Evolutionary conservation across 331 rosid species (phyloP).

Genomic region (Telfairia occidentalis): DNA sequence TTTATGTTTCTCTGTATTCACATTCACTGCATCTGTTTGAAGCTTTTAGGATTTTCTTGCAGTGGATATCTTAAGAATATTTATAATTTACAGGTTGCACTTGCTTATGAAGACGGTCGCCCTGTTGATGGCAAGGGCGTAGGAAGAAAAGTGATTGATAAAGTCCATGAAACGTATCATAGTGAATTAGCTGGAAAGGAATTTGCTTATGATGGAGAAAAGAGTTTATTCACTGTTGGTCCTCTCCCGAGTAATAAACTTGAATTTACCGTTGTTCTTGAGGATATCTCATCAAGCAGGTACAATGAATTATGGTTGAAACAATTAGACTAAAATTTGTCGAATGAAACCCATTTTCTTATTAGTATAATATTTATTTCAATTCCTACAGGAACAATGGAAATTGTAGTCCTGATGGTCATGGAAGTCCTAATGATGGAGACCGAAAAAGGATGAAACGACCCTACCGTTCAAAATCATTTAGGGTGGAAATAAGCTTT

Average conservation of each 20-base stretch:
- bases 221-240: constrained; percentile 81
- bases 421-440: constrained; percentile 45
- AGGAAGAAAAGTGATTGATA: constrained; percentile 65
- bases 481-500: constrained; percentile 64
- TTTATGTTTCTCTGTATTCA: not conserved
- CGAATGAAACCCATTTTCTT: not conserved
- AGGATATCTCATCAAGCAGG: constrained; percentile 57
- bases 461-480: constrained; percentile 48
- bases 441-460: constrained; percentile 74
- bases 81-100: constrained; percentile 36
- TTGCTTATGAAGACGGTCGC: constrained; percentile 81
- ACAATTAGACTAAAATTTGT: not conserved
- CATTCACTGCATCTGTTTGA: not conserved
- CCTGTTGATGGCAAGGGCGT: constrained; percentile 77
- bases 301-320: constrained; percentile 2
- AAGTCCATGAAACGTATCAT: constrained; percentile 60
- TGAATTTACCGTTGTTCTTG: constrained; percentile 71
- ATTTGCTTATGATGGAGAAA: constrained; percentile 88
- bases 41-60: not conserved
- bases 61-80: not conserved
- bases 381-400: constrained; percentile 42
- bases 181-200: constrained; percentile 61
- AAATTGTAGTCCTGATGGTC: constrained; percentile 39
- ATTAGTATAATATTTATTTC: not conserved
- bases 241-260: constrained; percentile 71